phyloP scores from a whole-genome alignment of 2,329 filamentous ascomycete species.

The Botrytis elliptica region DNA sequence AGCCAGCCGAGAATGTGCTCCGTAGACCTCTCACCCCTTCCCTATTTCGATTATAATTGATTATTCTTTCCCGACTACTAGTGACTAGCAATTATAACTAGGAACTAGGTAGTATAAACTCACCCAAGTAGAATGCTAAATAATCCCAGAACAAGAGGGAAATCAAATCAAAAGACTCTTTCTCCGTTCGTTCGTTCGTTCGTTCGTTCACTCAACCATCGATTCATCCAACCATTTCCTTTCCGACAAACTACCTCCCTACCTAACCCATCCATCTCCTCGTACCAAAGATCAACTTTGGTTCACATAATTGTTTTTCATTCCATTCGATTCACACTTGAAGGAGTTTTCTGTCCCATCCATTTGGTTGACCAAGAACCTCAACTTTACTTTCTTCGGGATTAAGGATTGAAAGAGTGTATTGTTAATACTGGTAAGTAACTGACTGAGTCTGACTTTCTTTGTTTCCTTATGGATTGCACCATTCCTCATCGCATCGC shows the following conservation, averaged over 20 bases:
- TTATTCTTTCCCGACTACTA: conserved; percentile 7
- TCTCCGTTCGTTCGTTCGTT: conserved; percentile 1
- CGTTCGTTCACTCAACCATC: conserved; percentile 13
- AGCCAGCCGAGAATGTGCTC: conserved; percentile 13
- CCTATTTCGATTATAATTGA: conserved; percentile 11
- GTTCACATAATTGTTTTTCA: background rate
- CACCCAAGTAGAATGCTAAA: background rate
- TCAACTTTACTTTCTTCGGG: background rate
- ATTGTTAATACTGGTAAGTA: conserved; percentile 10
- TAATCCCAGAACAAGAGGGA: conserved; percentile 6
- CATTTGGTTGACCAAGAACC: background rate
- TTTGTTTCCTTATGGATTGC: background rate
- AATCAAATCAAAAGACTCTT: background rate
- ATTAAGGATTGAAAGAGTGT: background rate
- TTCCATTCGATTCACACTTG: conserved; percentile 1
- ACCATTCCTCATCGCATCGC: background rate
- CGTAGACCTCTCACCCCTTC: background rate
- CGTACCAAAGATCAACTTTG: background rate
- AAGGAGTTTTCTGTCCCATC: background rate
- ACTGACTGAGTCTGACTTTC: background rate
- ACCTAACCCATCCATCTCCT: background rate
- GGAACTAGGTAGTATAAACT: background rate
- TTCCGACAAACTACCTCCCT: background rate
- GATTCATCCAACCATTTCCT: conserved; percentile 11
- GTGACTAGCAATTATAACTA: background rate